A percentile compares a stretch with the other conserved stretches of the same genome.
phyloP scores from a whole-genome alignment of 768 basidiomycete species.

The Sarcodon sp. region DNA sequence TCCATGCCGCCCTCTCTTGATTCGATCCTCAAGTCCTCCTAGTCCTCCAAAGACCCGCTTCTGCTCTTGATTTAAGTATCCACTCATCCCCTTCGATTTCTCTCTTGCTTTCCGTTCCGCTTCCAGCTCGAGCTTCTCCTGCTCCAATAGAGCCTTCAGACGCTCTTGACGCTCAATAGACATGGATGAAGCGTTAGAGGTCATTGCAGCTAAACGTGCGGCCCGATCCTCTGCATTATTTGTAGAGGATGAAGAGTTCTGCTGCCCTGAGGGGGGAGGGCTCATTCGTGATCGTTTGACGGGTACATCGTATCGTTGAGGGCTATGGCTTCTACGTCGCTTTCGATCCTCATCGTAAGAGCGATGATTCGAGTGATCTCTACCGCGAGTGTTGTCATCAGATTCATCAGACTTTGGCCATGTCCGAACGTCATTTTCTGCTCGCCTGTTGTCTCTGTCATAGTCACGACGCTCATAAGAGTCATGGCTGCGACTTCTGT shows the following conservation, averaged over 20 bases:
- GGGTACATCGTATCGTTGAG: slow-evolving; percentile 14
- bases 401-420: slow-evolving; percentile 44
- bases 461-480: slow-evolving; percentile 15
- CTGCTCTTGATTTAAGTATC: slow-evolving; percentile 73
- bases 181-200: slow-evolving; percentile 54
- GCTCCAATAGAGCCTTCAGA: slow-evolving; percentile 51
- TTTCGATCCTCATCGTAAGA: slow-evolving; percentile 20
- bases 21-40: slow-evolving; percentile 70
- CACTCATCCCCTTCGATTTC: slow-evolving; percentile 68
- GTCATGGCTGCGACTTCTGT: slow-evolving; percentile 22
- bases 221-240: slow-evolving; percentile 43
- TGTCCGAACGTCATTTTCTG: slow-evolving; percentile 20
- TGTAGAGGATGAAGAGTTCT: slow-evolving; percentile 8
- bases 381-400: slow-evolving; percentile 23
- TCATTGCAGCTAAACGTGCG: slow-evolving; percentile 87
- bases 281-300: slow-evolving; percentile 40
- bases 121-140: slow-evolving; percentile 69
- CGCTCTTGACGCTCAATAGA: slow-evolving; percentile 60
- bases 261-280: slow-evolving; percentile 22
- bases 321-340: slow-evolving; percentile 24
- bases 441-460: slow-evolving; percentile 7
- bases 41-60: slow-evolving; percentile 74
- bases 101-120: slow-evolving; percentile 54
- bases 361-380: slow-evolving; percentile 16
- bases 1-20: slow-evolving; percentile 46